Conservation (phyloP, 2,329 filamentous ascomycete genomes). For the Pseudopyricularia cyperi region DNA sequence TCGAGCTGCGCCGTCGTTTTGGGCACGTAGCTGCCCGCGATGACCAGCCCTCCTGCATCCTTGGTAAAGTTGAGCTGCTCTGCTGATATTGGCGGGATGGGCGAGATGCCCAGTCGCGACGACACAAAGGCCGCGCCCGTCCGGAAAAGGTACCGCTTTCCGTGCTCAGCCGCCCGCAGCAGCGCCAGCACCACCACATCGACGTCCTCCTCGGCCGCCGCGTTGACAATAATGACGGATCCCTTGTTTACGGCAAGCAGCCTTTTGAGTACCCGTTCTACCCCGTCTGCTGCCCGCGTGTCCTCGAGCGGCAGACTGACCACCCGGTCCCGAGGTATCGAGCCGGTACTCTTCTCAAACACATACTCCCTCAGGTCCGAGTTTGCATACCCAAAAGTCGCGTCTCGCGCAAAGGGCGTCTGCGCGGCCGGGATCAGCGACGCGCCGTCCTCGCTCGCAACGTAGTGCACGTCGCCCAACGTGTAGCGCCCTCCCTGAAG, state of each 20-base stretch:
- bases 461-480: conserved; percentile 44
- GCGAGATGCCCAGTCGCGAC: conserved; percentile 35
- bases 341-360: conserved; percentile 35
- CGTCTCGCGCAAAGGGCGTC: conserved; percentile 44
- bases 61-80: conserved; percentile 24
- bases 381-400: conserved; percentile 41
- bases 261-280: conserved; percentile 24
- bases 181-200: conserved; percentile 39
- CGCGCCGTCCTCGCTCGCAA: conserved; percentile 30
- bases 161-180: conserved; percentile 18
- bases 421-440: conserved; percentile 33
- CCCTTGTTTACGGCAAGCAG: conserved; percentile 22
- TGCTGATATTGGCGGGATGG: conserved; percentile 35
- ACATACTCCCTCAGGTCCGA: conserved; percentile 40
- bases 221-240: conserved; percentile 33
- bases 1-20: conserved; percentile 44
- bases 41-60: conserved; percentile 33
- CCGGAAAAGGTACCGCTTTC: conserved; percentile 23
- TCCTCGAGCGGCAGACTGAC: conserved; percentile 30
- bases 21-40: conserved; percentile 45
- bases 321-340: conserved; percentile 23
- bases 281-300: conserved; percentile 29
- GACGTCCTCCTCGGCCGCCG: conserved; percentile 35
- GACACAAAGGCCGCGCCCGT: conserved; percentile 29
- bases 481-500: conserved; percentile 44